Conservation (phyloP, 2,329 filamentous ascomycete species). For the Talaromyces sp. region DNA sequence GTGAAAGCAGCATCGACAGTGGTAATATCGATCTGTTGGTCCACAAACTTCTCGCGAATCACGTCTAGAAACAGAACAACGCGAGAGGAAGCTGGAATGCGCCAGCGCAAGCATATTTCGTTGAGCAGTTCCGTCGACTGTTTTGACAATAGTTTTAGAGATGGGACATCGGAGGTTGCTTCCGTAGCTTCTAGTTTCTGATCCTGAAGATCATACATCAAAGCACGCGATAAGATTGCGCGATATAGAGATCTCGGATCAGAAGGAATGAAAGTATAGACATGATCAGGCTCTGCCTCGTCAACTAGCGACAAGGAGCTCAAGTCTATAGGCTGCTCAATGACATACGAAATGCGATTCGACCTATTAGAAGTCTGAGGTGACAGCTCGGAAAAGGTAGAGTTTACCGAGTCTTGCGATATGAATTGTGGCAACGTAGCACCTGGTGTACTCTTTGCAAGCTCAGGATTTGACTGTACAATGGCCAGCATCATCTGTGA, state of each 20-base stretch:
- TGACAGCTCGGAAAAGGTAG: constrained; percentile 43
- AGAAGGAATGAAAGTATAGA: constrained; percentile 84
- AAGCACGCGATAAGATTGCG: constrained; percentile 70
- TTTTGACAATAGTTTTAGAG: constrained; percentile 60
- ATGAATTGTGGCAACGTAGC: constrained; percentile 54
- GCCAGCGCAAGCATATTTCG: constrained; percentile 83
- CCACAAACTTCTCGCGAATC: constrained; percentile 74
- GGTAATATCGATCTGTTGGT: constrained; percentile 74
- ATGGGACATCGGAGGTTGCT: constrained; percentile 44
- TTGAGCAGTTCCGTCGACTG: constrained; percentile 76
- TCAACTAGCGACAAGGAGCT: constrained; percentile 59
- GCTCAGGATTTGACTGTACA: constrained; percentile 74
- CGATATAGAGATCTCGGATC: constrained; percentile 80
- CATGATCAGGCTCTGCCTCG: constrained; percentile 43
- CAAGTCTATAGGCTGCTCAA: constrained; percentile 60
- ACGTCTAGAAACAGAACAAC: constrained; percentile 80
- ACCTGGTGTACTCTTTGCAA: constrained; percentile 69
- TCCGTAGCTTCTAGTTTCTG: constrained; percentile 48
- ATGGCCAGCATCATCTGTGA: constrained; percentile 93
- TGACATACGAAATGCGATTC: constrained; percentile 48
- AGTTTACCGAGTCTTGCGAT: constrained; percentile 31
- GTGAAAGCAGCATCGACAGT: constrained; percentile 80
- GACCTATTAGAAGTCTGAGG: constrained; percentile 43
- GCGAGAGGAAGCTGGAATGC: constrained; percentile 75
- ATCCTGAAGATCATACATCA: constrained; percentile 58